Conservation (phyloP, 179 eudicot species). For the Silene coronaria region DNA sequence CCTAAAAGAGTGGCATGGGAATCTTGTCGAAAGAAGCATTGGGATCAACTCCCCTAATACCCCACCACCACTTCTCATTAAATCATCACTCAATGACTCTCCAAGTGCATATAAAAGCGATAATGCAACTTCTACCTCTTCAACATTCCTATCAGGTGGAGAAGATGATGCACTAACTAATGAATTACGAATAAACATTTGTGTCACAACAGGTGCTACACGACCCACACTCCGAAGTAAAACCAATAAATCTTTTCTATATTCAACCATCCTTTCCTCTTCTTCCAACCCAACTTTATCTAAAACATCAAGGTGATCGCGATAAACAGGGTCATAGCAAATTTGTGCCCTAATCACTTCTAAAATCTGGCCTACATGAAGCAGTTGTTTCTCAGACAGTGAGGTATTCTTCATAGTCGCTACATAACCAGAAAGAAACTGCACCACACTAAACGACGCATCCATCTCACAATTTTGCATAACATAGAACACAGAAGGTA, state of each 20-base stretch:
- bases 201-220: constrained; percentile 87
- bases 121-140: constrained; percentile 94
- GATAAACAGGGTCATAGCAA: constrained; percentile 63
- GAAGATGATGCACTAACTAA: constrained; percentile 55
- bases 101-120: constrained; percentile 87
- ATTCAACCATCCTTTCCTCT: constrained; percentile 89
- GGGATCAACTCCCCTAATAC: constrained; percentile 70
- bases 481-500: constrained; percentile 79
- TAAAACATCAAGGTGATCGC: constrained; percentile 65
- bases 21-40: constrained; percentile 74
- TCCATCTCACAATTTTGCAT: constrained; percentile 73
- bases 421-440: constrained; percentile 82
- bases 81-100: constrained; percentile 79
- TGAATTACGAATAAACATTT: constrained; percentile 66
- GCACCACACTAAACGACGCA: constrained; percentile 60
- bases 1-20: constrained; percentile 85
- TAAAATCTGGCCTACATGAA: constrained; percentile 74
- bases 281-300: constrained; percentile 88
- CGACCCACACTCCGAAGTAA: constrained; percentile 81
- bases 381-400: constrained; percentile 57
- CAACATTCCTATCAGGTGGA: constrained; percentile 66
- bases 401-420: constrained; percentile 74
- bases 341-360: constrained; percentile 79
- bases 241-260: constrained; percentile 75
- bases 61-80: constrained; percentile 64